These are phyloP conservation scores for Xylaria acuta DNA, from an alignment of 495 filamentous ascomycete genomes.

Conservation along the genomic window DNA sequence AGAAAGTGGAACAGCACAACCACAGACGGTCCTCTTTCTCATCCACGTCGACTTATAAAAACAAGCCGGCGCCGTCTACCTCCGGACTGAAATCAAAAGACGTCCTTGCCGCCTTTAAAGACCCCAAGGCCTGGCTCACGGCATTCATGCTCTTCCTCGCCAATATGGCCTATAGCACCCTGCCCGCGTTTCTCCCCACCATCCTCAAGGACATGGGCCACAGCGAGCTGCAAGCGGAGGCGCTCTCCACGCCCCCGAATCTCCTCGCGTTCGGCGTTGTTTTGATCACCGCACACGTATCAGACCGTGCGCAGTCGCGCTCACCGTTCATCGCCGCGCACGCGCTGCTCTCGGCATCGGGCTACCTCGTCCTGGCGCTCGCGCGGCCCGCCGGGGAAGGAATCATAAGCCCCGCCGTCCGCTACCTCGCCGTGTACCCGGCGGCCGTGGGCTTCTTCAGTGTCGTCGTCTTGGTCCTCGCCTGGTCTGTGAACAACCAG, in stretches of 20 bases:
- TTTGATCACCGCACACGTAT: constrained; percentile 70
- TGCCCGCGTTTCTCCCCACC: constrained; percentile 86
- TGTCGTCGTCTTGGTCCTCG: constrained; percentile 72
- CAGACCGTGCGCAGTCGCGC: constrained; percentile 70
- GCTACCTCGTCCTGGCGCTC: constrained; percentile 67
- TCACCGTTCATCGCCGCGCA: constrained; percentile 66
- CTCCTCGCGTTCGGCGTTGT: constrained; percentile 75
- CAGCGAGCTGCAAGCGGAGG: constrained; percentile 71
- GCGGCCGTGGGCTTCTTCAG: constrained; percentile 74
- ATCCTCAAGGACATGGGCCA: constrained; percentile 82
- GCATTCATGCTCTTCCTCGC: constrained; percentile 64
- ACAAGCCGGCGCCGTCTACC: constrained; percentile 53
- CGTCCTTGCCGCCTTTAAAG: constrained; percentile 49
- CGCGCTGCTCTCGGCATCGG: constrained; percentile 63
- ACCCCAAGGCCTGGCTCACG: constrained; percentile 73
- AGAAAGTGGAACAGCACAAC: constrained; percentile 26
- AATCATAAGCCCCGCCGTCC: constrained; percentile 41
- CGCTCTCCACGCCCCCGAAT: constrained; percentile 80
- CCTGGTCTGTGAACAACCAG: constrained; percentile 80
- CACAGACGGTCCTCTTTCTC: constrained; percentile 9
- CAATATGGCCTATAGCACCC: constrained; percentile 74
- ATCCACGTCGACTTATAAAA: neutral
- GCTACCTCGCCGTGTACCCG: constrained; percentile 74
- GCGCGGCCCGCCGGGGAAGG: constrained; percentile 28
- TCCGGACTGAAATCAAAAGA: constrained; percentile 54